Conservation (phyloP, 2,329 filamentous ascomycete species). For the Talaromyces verruculosus region DNA sequence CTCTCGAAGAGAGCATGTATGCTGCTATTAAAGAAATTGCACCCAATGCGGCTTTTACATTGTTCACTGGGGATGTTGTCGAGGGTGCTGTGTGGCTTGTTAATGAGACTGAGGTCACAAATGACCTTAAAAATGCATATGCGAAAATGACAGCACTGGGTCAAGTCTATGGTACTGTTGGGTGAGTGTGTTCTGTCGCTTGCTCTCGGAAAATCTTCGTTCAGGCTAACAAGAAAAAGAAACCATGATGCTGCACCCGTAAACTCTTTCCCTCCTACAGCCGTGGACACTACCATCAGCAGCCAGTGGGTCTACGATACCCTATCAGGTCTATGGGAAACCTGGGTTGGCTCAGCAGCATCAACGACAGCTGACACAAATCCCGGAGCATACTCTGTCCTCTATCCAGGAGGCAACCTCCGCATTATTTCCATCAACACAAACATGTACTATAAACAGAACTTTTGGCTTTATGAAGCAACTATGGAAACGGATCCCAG, state of each 20-base stretch:
- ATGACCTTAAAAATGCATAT: conserved; percentile 49
- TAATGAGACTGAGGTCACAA: conserved; percentile 35
- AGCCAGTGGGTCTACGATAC: conserved; percentile 56
- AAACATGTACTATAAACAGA: conserved; percentile 57
- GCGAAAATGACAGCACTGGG: conserved; percentile 47
- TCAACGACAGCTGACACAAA: conserved; percentile 36
- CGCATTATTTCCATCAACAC: conserved; percentile 59
- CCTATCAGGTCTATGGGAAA: conserved; percentile 49
- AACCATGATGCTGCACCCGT: conserved; percentile 58
- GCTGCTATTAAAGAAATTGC: conserved; percentile 44
- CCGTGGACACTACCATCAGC: conserved; percentile 39
- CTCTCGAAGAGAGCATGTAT: conserved; percentile 56
- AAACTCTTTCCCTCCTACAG: conserved; percentile 51
- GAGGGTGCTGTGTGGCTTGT: conserved; percentile 50
- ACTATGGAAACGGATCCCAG: conserved; percentile 53
- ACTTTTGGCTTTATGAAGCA: conserved; percentile 57
- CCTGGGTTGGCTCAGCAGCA: conserved; percentile 49
- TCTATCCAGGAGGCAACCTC: conserved; percentile 50
- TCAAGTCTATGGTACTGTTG: conserved; percentile 54
- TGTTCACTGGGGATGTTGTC: conserved; percentile 61
- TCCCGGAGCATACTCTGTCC: conserved; percentile 54
- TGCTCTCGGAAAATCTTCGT: neutral
- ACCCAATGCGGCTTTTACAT: conserved; percentile 48
- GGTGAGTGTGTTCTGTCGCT: conserved; percentile 25
- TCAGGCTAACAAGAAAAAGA: neutral